Conservation (phyloP, 2,329 filamentous ascomycete genomes). For the Davidsoniella virescens region DNA sequence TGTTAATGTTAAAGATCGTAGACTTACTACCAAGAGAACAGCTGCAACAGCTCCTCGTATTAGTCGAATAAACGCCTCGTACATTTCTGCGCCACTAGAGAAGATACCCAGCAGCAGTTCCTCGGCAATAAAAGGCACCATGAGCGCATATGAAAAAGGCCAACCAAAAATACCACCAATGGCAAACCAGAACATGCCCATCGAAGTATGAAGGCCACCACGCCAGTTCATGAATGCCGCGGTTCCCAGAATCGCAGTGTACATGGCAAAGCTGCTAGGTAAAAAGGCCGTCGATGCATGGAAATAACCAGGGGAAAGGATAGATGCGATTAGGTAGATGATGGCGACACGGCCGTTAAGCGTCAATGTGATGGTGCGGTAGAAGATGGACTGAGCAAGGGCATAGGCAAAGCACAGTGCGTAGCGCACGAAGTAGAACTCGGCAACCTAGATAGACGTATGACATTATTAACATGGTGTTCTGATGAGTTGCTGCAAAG, state of each 20-base stretch:
- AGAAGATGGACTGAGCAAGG: constrained; percentile 66
- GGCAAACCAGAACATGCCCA: constrained; percentile 83
- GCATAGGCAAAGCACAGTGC: constrained; percentile 62
- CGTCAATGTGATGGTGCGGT: constrained; percentile 56
- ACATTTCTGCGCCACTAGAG: constrained; percentile 40
- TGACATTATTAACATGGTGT: background rate
- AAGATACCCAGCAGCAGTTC: constrained; percentile 46
- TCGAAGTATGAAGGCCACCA: constrained; percentile 60
- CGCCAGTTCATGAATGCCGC: constrained; percentile 84
- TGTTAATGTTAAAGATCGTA: background rate
- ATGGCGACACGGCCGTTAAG: constrained; percentile 72
- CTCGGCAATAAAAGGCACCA: constrained; percentile 65
- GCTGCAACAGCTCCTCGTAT: constrained; percentile 51
- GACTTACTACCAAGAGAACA: constrained; percentile 49
- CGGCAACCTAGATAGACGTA: constrained; percentile 30
- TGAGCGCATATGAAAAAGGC: constrained; percentile 80
- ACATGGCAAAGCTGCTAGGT: constrained; percentile 95
- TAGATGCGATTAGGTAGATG: constrained; percentile 62
- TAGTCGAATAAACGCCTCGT: constrained; percentile 43
- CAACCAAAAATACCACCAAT: constrained; percentile 75
- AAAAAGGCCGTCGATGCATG: constrained; percentile 76
- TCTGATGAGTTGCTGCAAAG: too few species aligned
- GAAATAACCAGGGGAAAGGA: constrained; percentile 81
- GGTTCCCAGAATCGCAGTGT: constrained; percentile 70
- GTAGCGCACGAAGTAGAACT: constrained; percentile 80